Percentiles rank a stretch among this genome's conserved stretches.
These are phyloP conservation scores for Phanerochaete carnosa DNA, from an alignment of 768 basidiomycete genomes.

Conservation along the genomic window DNA sequence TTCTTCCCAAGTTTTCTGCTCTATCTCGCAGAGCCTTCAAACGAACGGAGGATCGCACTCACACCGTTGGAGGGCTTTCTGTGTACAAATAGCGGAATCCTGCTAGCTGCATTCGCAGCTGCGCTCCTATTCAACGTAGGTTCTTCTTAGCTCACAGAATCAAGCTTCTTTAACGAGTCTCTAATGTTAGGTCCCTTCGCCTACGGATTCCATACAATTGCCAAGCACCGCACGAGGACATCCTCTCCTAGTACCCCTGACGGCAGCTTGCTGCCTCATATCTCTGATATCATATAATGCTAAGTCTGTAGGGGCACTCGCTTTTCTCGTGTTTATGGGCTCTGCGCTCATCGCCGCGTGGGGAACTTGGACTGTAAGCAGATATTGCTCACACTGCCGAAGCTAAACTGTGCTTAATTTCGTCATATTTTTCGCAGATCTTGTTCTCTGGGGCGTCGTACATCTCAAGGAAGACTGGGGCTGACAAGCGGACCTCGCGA, in stretches of 20 bases:
- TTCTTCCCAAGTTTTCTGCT: constrained; percentile 64
- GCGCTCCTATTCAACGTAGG: constrained; percentile 59
- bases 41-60: constrained; percentile 41
- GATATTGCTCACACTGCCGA: neutral
- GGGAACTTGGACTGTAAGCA: constrained; percentile 70
- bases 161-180: constrained; percentile 19
- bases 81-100: constrained; percentile 60
- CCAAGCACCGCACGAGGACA: constrained; percentile 34
- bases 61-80: constrained; percentile 72
- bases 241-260: constrained; percentile 63
- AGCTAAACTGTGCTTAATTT: neutral
- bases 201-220: neutral
- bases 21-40: constrained; percentile 53
- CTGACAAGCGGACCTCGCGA: constrained; percentile 76
- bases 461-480: constrained; percentile 70
- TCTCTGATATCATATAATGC: constrained; percentile 69
- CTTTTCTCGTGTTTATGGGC: constrained; percentile 46
- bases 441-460: constrained; percentile 55
- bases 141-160: neutral
- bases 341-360: constrained; percentile 54
- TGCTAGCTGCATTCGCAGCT: constrained; percentile 51
- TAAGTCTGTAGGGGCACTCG: constrained; percentile 50
- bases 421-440: constrained; percentile 36
- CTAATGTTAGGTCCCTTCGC: constrained; percentile 21
- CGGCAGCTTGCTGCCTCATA: constrained; percentile 48